Base-by-base conservation (phyloP, 352 stramenopile species). In the Phytophthora foliorum region DNA sequence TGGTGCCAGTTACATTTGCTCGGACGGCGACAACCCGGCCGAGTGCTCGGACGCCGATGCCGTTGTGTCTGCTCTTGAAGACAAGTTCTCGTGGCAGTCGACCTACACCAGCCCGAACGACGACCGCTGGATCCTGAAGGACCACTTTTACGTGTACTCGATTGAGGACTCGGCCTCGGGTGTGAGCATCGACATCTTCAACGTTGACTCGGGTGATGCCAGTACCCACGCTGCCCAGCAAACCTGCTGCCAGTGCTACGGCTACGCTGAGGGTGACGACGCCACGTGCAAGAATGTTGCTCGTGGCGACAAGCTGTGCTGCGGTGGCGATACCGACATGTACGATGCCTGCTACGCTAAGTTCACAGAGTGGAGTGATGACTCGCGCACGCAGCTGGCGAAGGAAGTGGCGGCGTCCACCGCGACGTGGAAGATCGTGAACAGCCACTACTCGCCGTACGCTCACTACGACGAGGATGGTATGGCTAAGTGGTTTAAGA, bases 361-460 rank as follows among this genome's bases (percentile, higher is more conserved):
- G 52, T 80, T 90, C 16, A 78, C 52, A 2, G 62, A 65, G 22
- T 90, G 81, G 81, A 77, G 67, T 32, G 59, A 86, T 9, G 80
- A 84, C 29, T 89, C 80, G n/a, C 75, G 75, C 6, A 76, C 49
- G 52, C 72, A 84, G 29, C 53, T 88, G 1, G 71, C 68, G 6
- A 67, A 58, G 19, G 72, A 86, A 41, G 69, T 87, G 34, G 70
- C 72, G 4, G 52, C 69, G 16, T 90, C 81, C 1, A 89, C 39
- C 1, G 81, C 81, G 3, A 88, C 81, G 27, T 90, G 81, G 77
- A 90, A 90, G 65, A 81, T 90, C 29, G 78, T 90, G 16, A 90
- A 90, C 71, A 81, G 69, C 24, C 81, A 90, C 65, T 90, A 90
- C 73, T 75, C 54, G 1, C 80, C 81, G 5, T 85, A 88, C 49